These are phyloP conservation scores for Triticum timopheevii DNA, from an alignment of 176 grass and related monocot genomes.

Conservation along the genomic window DNA sequence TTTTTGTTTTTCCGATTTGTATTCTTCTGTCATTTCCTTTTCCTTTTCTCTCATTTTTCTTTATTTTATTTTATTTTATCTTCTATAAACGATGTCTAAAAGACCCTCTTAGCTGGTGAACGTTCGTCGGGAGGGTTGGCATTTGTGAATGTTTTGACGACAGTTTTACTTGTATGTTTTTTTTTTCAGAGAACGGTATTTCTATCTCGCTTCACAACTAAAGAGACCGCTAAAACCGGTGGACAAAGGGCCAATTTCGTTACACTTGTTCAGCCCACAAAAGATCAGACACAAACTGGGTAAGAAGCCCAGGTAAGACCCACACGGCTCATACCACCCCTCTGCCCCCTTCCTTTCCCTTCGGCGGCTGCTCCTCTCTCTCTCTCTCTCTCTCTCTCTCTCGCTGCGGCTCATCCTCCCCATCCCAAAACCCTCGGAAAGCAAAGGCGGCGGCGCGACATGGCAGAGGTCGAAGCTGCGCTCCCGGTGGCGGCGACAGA, in stretches of 20 bases:
- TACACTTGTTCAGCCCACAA: background rate
- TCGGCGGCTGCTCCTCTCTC: slow-evolving; percentile 7
- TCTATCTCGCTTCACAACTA: too few relatives aligned
- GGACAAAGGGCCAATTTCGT: background rate
- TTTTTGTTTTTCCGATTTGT: too few relatives aligned
- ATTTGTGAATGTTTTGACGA: too few relatives aligned
- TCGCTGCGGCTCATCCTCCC: background rate
- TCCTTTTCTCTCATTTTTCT: too few relatives aligned
- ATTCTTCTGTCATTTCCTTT: too few relatives aligned
- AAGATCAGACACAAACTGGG: background rate
- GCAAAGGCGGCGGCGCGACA: slow-evolving; percentile 48
- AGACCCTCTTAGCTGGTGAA: too few relatives aligned
- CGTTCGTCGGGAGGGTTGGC: too few relatives aligned
- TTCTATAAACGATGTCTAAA: too few relatives aligned
- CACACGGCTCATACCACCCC: background rate
- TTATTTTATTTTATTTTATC: too few relatives aligned
- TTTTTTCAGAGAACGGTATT: too few relatives aligned
- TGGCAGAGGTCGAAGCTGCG: slow-evolving; percentile 44
- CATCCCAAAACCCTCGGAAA: slow-evolving; percentile 14
- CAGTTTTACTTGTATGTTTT: too few relatives aligned
- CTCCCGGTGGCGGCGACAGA: background rate
- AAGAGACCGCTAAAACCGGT: too few relatives aligned
- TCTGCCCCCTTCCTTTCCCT: background rate
- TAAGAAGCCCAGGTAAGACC: slow-evolving; percentile 9
- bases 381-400: background rate